Conservation (phyloP, 2,329 filamentous ascomycete species). For the Arthrobotrys conoides region DNA sequence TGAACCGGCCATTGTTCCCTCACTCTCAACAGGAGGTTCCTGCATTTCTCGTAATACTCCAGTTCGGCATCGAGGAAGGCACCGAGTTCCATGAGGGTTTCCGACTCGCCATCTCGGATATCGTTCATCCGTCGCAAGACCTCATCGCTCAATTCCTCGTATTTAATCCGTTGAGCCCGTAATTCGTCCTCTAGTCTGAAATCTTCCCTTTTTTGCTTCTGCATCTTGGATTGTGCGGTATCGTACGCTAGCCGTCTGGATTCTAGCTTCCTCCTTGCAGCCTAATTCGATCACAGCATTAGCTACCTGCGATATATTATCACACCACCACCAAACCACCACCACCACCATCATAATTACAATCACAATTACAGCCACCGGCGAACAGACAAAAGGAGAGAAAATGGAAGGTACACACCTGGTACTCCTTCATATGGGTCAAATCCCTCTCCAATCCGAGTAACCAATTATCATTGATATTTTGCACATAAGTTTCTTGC, state of each 20-base stretch:
- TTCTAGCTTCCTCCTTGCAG: conserved; percentile 93
- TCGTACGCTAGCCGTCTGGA: conserved; percentile 90
- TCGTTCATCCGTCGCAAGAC: conserved; percentile 94
- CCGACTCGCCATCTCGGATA: conserved; percentile 90
- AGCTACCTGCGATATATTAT: conserved; percentile 59
- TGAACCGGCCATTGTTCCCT: conserved; percentile 78
- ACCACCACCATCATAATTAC: background rate
- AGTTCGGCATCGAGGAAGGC: conserved; percentile 89
- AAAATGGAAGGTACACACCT: conserved; percentile 72
- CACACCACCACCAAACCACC: conserved; percentile 21
- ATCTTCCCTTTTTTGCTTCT: conserved; percentile 94
- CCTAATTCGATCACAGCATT: conserved; percentile 67
- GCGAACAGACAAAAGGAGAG: conserved; percentile 1
- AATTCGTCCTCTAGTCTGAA: conserved; percentile 94
- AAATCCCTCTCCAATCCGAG: conserved; percentile 91
- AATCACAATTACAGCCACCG: background rate
- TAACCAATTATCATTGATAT: conserved; percentile 86
- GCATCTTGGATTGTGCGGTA: conserved; percentile 87
- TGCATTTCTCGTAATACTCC: conserved; percentile 89
- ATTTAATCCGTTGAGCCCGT: conserved; percentile 91
- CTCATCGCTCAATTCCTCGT: conserved; percentile 94
- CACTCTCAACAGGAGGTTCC: conserved; percentile 81
- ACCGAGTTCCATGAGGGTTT: conserved; percentile 83
- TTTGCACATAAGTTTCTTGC: conserved; percentile 84
- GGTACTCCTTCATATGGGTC: conserved; percentile 97